phyloP scores from a whole-genome alignment of 805 yeast species.

The Vanderwaltozyma verrucispora region DNA sequence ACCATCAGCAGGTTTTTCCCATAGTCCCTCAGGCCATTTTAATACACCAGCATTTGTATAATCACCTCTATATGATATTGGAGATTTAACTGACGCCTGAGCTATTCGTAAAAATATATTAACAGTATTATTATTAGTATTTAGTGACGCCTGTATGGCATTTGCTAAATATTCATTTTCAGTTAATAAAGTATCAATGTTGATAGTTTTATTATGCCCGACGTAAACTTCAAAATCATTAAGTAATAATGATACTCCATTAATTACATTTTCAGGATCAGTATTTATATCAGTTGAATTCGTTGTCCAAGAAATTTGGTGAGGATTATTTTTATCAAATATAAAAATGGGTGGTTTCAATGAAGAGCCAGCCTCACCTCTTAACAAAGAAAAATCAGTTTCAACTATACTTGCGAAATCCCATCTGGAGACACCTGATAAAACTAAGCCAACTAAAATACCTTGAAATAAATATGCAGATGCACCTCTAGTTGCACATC shows the following conservation, averaged over 20 bases:
- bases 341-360: slow-evolving; percentile 40
- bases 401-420: slow-evolving; percentile 86
- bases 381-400: slow-evolving; percentile 50
- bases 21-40: slow-evolving; percentile 50
- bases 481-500: slow-evolving; percentile 65
- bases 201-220: slow-evolving; percentile 40
- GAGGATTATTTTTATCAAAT: slow-evolving; percentile 10
- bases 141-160: slow-evolving; percentile 23
- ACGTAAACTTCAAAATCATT: slow-evolving; percentile 73
- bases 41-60: slow-evolving; percentile 55
- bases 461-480: slow-evolving; percentile 77
- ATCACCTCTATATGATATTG: slow-evolving; percentile 40
- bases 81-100: slow-evolving; percentile 32
- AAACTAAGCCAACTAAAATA: slow-evolving; percentile 62
- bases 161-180: slow-evolving; percentile 26
- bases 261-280: slow-evolving; percentile 25
- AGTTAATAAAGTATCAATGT: slow-evolving; percentile 30
- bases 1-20: slow-evolving; percentile 43
- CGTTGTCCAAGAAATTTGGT: slow-evolving; percentile 23
- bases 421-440: slow-evolving; percentile 88
- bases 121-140: slow-evolving; percentile 6
- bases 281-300: slow-evolving; percentile 7
- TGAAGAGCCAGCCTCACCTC: slow-evolving; percentile 61
- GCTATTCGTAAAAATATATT: slow-evolving; percentile 49
- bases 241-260: slow-evolving; percentile 54